A percentile compares a stretch with the other conserved stretches of the same genome.
Evolutionary conservation across 2,329 filamentous ascomycete genomes (phyloP).

Genomic region (Aspergillus brasiliensis): DNA sequence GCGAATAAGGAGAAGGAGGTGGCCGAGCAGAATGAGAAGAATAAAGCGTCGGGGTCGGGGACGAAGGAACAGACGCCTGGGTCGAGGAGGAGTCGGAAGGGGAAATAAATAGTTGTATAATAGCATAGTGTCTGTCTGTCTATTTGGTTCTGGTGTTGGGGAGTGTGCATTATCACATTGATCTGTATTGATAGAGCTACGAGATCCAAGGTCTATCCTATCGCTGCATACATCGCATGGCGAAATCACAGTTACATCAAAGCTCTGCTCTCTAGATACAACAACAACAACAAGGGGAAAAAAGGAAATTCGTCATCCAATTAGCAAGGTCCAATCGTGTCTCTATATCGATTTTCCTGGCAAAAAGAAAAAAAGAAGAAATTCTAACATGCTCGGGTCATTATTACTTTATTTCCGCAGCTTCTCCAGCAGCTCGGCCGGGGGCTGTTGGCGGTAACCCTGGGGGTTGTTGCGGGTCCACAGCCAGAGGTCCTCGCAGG

Average conservation of each 20-base stretch:
- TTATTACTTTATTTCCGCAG: constrained; percentile 39
- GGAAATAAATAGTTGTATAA: constrained; percentile 13
- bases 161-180: too few relatives aligned
- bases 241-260: not conserved
- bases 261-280: not conserved
- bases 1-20: constrained; percentile 56
- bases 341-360: not conserved
- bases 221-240: not conserved
- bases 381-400: not conserved
- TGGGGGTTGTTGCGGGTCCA: constrained; percentile 98
- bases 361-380: too few relatives aligned
- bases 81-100: constrained; percentile 45
- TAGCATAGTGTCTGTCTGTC: too few relatives aligned
- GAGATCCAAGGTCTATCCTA: not conserved
- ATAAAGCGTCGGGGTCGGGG: constrained; percentile 12
- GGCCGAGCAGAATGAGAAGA: constrained; percentile 25
- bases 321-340: constrained; percentile 21
- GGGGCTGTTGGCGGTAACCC: constrained; percentile 91
- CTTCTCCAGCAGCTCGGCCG: constrained; percentile 71
- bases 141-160: too few relatives aligned
- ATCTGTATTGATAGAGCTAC: too few relatives aligned
- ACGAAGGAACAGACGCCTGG: constrained; percentile 37
- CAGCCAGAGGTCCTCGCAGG: constrained; percentile 90
- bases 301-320: constrained; percentile 42
- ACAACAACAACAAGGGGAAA: constrained; percentile 2